Evolutionary conservation across 2,329 filamentous ascomycete species (phyloP).

Genomic region (Alternaria consortialis): DNA sequence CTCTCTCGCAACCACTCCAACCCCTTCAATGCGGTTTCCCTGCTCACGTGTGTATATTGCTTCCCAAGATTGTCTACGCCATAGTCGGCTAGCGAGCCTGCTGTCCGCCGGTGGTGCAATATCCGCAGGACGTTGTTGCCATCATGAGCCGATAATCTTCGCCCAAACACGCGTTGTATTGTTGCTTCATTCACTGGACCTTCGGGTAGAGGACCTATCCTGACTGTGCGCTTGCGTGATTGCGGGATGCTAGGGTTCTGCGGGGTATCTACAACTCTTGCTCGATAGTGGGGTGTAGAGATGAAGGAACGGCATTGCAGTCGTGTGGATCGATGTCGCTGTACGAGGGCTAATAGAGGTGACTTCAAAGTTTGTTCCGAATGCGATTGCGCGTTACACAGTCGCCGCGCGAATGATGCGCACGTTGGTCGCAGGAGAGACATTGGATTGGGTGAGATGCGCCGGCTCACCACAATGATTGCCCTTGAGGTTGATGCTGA

Average conservation of each 20-base stretch:
- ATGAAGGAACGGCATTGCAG: conserved; percentile 38
- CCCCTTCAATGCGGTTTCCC: conserved; percentile 40
- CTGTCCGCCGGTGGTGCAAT: conserved; percentile 51
- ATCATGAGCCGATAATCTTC: conserved; percentile 32
- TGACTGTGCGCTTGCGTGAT: conserved; percentile 41
- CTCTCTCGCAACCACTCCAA: conserved; percentile 48
- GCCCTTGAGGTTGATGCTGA: neutral
- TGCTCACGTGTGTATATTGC: conserved; percentile 39
- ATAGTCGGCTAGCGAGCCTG: conserved; percentile 52
- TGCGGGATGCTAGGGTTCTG: conserved; percentile 30
- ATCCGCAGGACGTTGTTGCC: conserved; percentile 52
- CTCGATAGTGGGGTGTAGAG: conserved; percentile 31
- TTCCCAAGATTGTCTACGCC: conserved; percentile 48
- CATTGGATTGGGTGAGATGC: conserved; percentile 34
- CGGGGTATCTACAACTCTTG: conserved; percentile 38
- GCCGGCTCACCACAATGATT: conserved; percentile 11
- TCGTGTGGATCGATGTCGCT: conserved; percentile 16
- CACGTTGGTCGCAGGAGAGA: conserved; percentile 41
- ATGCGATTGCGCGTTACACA: conserved; percentile 32
- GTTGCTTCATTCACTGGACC: conserved; percentile 37
- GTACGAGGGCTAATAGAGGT: conserved; percentile 35
- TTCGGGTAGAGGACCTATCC: conserved; percentile 43
- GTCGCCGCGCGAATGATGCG: conserved; percentile 41
- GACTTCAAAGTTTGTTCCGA: conserved; percentile 28
- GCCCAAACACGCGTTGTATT: conserved; percentile 45